A percentile compares a stretch with the other conserved stretches of the same genome.
phyloP scores from a whole-genome alignment of 805 yeast species.

The Ascoidea rubescens region DNA sequence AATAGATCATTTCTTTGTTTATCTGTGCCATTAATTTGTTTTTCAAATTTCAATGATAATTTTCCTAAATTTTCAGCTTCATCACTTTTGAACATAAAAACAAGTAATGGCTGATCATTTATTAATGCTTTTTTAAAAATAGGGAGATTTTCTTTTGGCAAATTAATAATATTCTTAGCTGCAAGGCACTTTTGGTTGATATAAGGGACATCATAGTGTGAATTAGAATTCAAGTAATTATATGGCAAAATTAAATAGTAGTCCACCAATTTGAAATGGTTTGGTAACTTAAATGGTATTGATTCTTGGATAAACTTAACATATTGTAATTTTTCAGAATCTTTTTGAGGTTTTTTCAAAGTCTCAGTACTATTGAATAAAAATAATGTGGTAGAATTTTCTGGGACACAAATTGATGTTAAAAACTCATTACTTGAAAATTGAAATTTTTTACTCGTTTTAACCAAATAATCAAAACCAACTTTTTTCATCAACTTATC shows the following conservation, averaged over 20 bases:
- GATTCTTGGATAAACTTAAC: slow-evolving; percentile 17
- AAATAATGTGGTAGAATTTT: slow-evolving; percentile 21
- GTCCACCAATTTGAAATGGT: slow-evolving; percentile 21
- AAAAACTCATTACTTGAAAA: slow-evolving; percentile 9
- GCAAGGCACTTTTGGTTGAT: slow-evolving; percentile 1
- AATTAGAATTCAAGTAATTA: slow-evolving; percentile 11
- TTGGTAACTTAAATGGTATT: slow-evolving; percentile 27
- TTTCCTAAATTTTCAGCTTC: slow-evolving; percentile 8
- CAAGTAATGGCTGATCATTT: slow-evolving; percentile 22
- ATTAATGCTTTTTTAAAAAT: slow-evolving; percentile 17
- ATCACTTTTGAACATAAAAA: slow-evolving; percentile 21
- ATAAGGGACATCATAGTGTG: slow-evolving; percentile 6
- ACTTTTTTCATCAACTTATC: slow-evolving; percentile 13
- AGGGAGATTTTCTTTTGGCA: slow-evolving; percentile 12
- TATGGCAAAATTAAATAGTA: slow-evolving; percentile 26
- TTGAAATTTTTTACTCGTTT: slow-evolving; percentile 14
- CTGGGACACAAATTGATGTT: slow-evolving; percentile 19
- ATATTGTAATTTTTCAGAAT: slow-evolving; percentile 10
- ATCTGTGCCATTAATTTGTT: no score
- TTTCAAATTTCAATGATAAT: slow-evolving; percentile 5
- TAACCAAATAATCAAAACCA: slow-evolving; percentile 16
- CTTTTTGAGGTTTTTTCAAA: slow-evolving; percentile 8
- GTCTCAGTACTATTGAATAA: slow-evolving; percentile 22
- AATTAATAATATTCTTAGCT: slow-evolving; percentile 5
- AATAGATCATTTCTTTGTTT: not conserved